phyloP scores from a whole-genome alignment of 1,284 basidiomycete genomes.

The Caloboletus firmus region DNA sequence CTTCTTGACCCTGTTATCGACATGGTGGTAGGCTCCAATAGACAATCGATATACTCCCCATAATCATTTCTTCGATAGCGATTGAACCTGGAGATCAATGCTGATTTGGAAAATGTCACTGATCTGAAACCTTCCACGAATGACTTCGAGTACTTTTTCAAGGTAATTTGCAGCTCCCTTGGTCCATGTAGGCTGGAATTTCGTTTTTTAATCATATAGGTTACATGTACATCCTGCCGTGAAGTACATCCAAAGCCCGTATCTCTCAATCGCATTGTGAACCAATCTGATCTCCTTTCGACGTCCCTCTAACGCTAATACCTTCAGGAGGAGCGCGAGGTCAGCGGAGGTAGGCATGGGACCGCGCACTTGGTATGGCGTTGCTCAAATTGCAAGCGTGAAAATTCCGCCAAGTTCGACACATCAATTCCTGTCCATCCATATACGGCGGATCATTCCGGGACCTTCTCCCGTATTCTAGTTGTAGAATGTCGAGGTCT shows the following conservation, averaged over 20 bases:
- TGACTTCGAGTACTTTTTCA: conserved; percentile 77
- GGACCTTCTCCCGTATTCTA: conserved; percentile 59
- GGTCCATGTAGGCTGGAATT: background rate
- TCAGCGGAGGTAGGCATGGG: conserved; percentile 60
- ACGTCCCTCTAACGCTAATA: conserved; percentile 2
- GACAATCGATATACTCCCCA: background rate
- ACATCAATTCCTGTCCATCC: conserved; percentile 46
- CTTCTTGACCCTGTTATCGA: background rate
- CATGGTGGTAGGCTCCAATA: conserved; percentile 44
- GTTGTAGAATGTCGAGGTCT: conserved; percentile 76
- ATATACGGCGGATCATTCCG: conserved; percentile 57
- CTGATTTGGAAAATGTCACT: conserved; percentile 76
- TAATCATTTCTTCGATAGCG: conserved; percentile 35
- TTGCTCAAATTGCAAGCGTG: conserved; percentile 73
- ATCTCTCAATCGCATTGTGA: conserved; percentile 64
- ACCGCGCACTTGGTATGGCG: conserved; percentile 79
- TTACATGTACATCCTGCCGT: conserved; percentile 77
- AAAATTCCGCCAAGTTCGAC: conserved; percentile 79
- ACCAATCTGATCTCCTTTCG: conserved; percentile 14
- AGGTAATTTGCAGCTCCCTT: conserved; percentile 41
- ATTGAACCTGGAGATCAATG: conserved; percentile 69
- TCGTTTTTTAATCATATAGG: conserved; percentile 42
- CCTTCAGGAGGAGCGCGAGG: conserved; percentile 58
- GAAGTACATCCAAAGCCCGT: conserved; percentile 71
- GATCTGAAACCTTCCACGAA: conserved; percentile 59